These are phyloP conservation scores for Xylaria sp. DNA, from an alignment of 2,329 filamentous ascomycete species.

Conservation along the genomic window DNA sequence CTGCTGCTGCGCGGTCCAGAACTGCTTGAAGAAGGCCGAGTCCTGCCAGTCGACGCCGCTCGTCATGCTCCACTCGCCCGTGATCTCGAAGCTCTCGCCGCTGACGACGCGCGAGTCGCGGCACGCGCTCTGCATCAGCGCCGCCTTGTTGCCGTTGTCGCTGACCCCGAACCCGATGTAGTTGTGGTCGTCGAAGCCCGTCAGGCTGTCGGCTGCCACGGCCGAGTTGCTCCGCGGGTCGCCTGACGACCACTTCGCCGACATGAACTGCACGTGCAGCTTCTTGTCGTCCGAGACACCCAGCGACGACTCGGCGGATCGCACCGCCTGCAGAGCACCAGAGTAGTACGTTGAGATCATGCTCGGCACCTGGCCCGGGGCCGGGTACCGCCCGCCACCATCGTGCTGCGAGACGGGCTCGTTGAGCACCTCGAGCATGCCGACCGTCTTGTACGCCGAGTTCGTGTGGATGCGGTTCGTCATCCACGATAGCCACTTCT, in stretches of 20 bases:
- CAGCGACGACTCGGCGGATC: slow-evolving; percentile 57
- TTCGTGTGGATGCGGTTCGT: slow-evolving; percentile 61
- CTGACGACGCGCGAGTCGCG: slow-evolving; percentile 36
- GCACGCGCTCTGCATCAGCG: slow-evolving; percentile 41
- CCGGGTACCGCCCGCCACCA: slow-evolving; percentile 43
- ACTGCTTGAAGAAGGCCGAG: slow-evolving; percentile 37
- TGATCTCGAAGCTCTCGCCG: slow-evolving; percentile 38
- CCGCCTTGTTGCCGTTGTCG: slow-evolving; percentile 30
- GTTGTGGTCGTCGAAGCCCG: slow-evolving; percentile 67
- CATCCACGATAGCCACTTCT: slow-evolving; percentile 66
- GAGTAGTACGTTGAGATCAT: slow-evolving; percentile 59
- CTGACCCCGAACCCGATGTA: slow-evolving; percentile 59
- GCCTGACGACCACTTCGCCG: slow-evolving; percentile 64
- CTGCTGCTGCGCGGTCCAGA: slow-evolving; percentile 42
- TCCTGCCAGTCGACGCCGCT: slow-evolving; percentile 33
- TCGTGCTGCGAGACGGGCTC: slow-evolving; percentile 59
- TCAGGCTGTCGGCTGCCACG: slow-evolving; percentile 55
- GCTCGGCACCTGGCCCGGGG: slow-evolving; percentile 37
- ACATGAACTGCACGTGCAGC: slow-evolving; percentile 63
- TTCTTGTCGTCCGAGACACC: slow-evolving; percentile 54
- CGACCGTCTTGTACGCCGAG: slow-evolving; percentile 62
- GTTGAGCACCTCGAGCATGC: slow-evolving; percentile 68
- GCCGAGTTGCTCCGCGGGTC: slow-evolving; percentile 56
- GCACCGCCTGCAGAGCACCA: slow-evolving; percentile 58
- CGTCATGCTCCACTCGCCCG: slow-evolving; percentile 44